Evolutionary conservation across 225 moss, liverwort and hornwort species (phyloP).

Genomic region (Marchantia polymorpha): DNA sequence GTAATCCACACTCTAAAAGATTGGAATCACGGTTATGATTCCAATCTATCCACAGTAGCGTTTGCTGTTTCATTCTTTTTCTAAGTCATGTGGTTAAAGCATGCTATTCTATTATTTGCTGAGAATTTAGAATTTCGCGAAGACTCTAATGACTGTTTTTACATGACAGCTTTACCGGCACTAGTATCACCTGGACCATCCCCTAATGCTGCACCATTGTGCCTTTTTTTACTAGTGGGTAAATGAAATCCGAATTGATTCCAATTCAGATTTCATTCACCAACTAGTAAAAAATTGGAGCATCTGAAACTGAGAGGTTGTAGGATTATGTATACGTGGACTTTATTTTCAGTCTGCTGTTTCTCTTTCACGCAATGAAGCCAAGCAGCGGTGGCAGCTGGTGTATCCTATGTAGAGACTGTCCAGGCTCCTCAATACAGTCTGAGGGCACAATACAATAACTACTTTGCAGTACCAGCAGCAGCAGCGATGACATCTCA

Average conservation of each 20-base stretch:
- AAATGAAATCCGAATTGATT: neutral
- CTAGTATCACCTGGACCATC: conserved; percentile 31
- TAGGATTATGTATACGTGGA: neutral
- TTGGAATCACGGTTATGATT: no score
- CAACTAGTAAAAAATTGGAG: neutral
- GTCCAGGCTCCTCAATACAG: conserved; percentile 44
- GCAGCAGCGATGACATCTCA: conserved; percentile 54
- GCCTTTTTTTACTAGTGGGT: conserved; percentile 54
- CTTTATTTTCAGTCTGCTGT: neutral
- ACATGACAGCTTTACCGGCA: neutral
- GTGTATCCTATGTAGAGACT: conserved; percentile 31
- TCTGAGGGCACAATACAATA: conserved; percentile 54
- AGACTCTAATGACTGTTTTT: no score
- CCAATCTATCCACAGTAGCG: no score
- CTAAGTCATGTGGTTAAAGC: no score
- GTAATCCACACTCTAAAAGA: no score
- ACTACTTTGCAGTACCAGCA: conserved; percentile 60
- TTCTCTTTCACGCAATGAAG: conserved; percentile 49
- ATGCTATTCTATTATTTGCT: no score
- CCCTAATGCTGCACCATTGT: conserved; percentile 34
- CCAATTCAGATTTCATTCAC: no score
- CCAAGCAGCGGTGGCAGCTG: conserved; percentile 38
- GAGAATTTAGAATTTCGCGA: no score
- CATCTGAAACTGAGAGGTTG: neutral
- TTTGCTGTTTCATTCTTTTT: no score